phyloP scores from a whole-genome alignment of 371 early-diverging fungal genomes.

The Entomophthora muscae region DNA sequence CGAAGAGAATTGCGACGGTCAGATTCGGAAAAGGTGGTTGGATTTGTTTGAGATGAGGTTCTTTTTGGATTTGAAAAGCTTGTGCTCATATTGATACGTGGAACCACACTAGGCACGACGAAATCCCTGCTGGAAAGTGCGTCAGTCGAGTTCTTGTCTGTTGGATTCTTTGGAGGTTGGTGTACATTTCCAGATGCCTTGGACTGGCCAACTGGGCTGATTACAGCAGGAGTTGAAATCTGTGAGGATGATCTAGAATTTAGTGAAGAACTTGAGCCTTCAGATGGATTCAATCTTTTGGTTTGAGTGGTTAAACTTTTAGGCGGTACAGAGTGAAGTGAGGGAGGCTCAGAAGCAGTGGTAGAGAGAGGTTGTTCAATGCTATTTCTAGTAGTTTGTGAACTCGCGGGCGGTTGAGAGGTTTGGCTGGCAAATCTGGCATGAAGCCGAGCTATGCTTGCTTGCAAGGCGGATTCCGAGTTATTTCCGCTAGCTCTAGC shows the following conservation, averaged over 20 bases:
- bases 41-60: background rate
- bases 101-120: no score
- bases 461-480: background rate
- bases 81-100: no score
- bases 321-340: background rate
- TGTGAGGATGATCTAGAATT: background rate
- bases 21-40: background rate
- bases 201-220: no score
- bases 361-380: background rate
- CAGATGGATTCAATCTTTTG: background rate
- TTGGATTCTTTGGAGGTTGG: no score
- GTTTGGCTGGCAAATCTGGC: background rate
- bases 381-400: background rate
- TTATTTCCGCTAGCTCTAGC: background rate
- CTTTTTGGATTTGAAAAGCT: background rate
- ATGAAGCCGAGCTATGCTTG: background rate
- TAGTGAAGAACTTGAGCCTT: background rate
- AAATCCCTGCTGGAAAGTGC: no score
- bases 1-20: no score
- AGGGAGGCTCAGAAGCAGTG: background rate
- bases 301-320: background rate
- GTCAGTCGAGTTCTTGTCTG: no score
- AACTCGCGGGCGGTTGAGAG: background rate
- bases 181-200: no score
- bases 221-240: no score